Conservation (phyloP, 202 grass and related monocot species). For the Musa balbisiana region DNA sequence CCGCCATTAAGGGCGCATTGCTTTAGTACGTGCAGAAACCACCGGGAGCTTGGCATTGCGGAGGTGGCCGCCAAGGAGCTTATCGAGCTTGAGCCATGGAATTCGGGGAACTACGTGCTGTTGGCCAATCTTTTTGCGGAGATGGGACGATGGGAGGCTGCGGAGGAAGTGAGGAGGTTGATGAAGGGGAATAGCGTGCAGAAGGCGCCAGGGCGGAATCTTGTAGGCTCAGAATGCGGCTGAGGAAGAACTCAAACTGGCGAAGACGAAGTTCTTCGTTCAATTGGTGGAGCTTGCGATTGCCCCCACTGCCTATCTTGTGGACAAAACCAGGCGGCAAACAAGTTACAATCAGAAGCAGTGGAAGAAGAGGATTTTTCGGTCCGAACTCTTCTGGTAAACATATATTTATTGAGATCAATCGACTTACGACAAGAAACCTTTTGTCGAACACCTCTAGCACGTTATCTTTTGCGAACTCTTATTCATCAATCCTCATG, state of each 20-base stretch:
- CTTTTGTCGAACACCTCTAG: not conserved
- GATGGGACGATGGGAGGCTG: conserved; percentile 47
- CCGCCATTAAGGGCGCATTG: conserved; percentile 53
- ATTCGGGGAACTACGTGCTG: conserved; percentile 56
- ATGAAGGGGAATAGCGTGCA: conserved; percentile 52
- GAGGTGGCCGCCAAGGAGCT: conserved; percentile 68
- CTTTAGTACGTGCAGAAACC: conserved; percentile 42
- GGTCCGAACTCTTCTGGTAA: not conserved
- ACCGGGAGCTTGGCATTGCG: conserved; percentile 40
- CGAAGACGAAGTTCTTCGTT: not conserved
- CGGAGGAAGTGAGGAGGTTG: conserved; percentile 36
- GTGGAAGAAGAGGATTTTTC: no score
- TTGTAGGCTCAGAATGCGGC: conserved; percentile 30
- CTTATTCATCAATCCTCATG: not conserved
- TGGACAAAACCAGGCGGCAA: not conserved
- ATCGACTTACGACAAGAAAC: not conserved
- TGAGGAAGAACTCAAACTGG: conserved; percentile 11
- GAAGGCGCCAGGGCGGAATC: conserved; percentile 52
- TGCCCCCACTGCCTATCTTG: no score
- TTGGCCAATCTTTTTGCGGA: conserved; percentile 66
- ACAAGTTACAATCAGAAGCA: no score
- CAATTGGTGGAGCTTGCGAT: no score
- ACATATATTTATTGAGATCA: not conserved
- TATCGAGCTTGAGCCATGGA: conserved; percentile 57
- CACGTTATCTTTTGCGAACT: not conserved